Base-by-base conservation (phyloP, 768 basidiomycete genomes). In the Dacryopinax primogenitus region DNA sequence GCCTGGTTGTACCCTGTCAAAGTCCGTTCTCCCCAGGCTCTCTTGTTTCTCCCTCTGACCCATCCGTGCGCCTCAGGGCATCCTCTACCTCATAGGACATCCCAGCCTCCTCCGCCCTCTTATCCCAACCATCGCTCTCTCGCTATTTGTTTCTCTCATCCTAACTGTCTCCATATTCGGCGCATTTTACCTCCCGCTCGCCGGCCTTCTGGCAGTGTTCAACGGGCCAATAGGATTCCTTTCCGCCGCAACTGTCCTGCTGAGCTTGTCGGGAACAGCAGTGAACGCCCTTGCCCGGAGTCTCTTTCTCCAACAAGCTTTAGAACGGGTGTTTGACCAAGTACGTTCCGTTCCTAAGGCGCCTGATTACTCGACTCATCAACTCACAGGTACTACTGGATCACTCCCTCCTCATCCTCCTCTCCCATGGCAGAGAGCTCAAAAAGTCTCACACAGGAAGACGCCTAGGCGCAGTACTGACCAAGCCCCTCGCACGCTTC, bases 181-280 rank as follows among this genome's bases (percentile, higher is more conserved):
- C 51, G 51, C 51, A 4, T 30, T 58, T 18, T 88, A 85, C 74
- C 69, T 86, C 9, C 87, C 87, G 1, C 85, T 86, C 70, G 81
- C 84, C 35, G 84, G 83, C 41, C 72, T 87, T 58, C 82, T 86
- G 37, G 80, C 84, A 1, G 68, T 86, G 64, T 78, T 87, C 69
- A 81, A 81, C 0, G 87, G 86, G 0, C 85, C 86, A 3, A 77
- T 87, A 30, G 84, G 83, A 1, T 84, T 85, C 70, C 70, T 83
- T 33, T 78, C 78, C 9, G 83, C 83, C 2, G 76, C 81, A 74
- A 74, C 73, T 64, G 74, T 77, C 39, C 77, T 81, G 35, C 75
- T 80, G 35, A 76, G 77, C 65, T 79, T 79, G 67, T 74, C 75
- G 34, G 74, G 78, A 64, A 68, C 79, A 62, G 71, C 80, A 62